These are phyloP conservation scores for Heracleum sosnowskyi DNA, from an alignment of 129 eudicot genomes.

Conservation along the genomic window DNA sequence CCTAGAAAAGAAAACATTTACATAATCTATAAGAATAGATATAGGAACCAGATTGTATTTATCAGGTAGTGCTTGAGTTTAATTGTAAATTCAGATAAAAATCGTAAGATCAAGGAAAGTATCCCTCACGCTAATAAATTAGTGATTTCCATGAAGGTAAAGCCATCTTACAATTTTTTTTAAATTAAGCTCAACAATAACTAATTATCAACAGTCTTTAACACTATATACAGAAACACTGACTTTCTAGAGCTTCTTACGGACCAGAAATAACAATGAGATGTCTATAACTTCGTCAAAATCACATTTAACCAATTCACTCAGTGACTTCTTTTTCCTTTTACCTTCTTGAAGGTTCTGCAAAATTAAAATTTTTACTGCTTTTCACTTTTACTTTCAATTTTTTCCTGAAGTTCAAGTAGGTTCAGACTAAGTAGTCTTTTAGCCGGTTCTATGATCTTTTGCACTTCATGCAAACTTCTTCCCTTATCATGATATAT, in stretches of 20 bases:
- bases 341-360: background rate
- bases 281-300: too few species aligned
- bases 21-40: background rate
- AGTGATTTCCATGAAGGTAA: background rate
- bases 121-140: background rate
- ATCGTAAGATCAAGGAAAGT: background rate
- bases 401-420: too few species aligned
- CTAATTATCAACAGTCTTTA: too few species aligned
- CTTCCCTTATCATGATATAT: too few species aligned
- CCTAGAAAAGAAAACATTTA: slow-evolving; percentile 24
- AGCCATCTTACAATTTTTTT: background rate
- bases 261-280: too few species aligned
- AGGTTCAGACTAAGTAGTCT: background rate
- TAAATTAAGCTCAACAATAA: too few species aligned
- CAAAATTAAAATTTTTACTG: too few species aligned
- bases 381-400: background rate
- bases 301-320: too few species aligned
- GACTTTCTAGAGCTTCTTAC: too few species aligned
- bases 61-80: background rate
- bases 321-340: too few species aligned
- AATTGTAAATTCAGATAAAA: background rate
- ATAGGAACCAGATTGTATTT: background rate
- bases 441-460: background rate
- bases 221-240: too few species aligned
- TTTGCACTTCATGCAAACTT: too few species aligned